phyloP scores from a whole-genome alignment of 495 filamentous ascomycete species.

The Xylona heveae region DNA sequence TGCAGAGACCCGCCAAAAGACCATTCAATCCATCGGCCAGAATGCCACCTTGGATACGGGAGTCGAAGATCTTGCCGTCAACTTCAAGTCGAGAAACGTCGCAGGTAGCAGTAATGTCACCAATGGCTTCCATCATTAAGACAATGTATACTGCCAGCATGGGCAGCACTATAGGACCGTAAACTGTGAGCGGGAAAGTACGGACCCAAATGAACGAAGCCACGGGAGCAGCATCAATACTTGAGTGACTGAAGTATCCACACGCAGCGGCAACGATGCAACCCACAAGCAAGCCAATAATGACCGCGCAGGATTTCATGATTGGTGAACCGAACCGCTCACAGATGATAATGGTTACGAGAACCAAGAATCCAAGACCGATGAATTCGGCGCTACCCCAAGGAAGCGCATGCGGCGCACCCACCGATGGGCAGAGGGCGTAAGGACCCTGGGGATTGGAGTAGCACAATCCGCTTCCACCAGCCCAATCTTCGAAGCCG shows the following conservation, averaged over 20 bases:
- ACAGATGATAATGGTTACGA: constrained; percentile 70
- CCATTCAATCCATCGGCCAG: constrained; percentile 73
- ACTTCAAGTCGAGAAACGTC: constrained; percentile 75
- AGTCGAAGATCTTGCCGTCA: constrained; percentile 62
- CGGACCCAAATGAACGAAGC: constrained; percentile 80
- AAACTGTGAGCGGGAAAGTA: constrained; percentile 63
- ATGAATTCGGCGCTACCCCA: constrained; percentile 83
- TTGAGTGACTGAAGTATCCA: constrained; percentile 56
- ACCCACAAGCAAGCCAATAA: constrained; percentile 62
- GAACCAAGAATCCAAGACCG: constrained; percentile 76
- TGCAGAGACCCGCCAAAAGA: constrained; percentile 58
- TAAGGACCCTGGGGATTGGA: constrained; percentile 31
- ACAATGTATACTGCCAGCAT: constrained; percentile 75
- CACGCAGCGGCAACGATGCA: constrained; percentile 73
- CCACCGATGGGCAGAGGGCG: constrained; percentile 45
- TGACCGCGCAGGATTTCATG: constrained; percentile 54
- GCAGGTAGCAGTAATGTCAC: constrained; percentile 52
- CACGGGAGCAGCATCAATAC: constrained; percentile 49
- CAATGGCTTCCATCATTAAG: constrained; percentile 76
- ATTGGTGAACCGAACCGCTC: constrained; percentile 69
- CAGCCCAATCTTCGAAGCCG: constrained; percentile 71
- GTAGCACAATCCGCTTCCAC: constrained; percentile 45
- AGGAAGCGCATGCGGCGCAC: constrained; percentile 58
- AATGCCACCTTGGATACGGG: constrained; percentile 76
- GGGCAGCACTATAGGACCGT: constrained; percentile 68